Evolutionary conservation across 148 eudicot genomes (phyloP).

Genomic region (Rhododendron henanense): DNA sequence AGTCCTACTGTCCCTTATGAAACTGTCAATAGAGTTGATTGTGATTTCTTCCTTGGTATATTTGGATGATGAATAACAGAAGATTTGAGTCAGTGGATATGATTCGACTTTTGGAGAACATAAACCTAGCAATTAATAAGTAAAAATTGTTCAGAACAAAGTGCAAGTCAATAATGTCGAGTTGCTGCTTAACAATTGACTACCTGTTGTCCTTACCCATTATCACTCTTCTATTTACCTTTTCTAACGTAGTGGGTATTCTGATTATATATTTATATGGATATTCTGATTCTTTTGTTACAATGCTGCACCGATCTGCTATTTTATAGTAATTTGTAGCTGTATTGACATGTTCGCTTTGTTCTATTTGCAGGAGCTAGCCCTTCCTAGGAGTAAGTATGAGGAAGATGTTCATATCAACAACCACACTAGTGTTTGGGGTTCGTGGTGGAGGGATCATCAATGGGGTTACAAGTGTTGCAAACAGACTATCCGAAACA

Average conservation of each 20-base stretch:
- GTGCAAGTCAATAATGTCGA: neutral
- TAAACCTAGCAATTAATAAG: neutral
- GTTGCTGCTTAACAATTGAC: neutral
- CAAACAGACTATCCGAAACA: conserved; percentile 63
- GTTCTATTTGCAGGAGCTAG: conserved; percentile 42
- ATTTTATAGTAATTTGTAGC: neutral
- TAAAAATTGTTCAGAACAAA: neutral
- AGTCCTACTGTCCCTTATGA: neutral
- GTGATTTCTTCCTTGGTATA: neutral
- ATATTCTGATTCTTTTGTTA: neutral
- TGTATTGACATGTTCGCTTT: neutral
- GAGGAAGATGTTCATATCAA: conserved; percentile 80
- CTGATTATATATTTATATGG: neutral
- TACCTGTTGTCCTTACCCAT: neutral
- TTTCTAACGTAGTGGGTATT: neutral
- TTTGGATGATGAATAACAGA: neutral
- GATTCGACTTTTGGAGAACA: neutral
- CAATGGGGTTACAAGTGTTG: conserved; percentile 97
- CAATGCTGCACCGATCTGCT: neutral
- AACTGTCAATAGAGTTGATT: neutral
- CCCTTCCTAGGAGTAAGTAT: conserved; percentile 80
- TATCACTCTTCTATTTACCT: neutral
- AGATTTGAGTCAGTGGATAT: conserved; percentile 19
- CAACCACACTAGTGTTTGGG: conserved; percentile 84
- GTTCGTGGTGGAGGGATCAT: conserved; percentile 91